Evolutionary conservation across 805 yeast species (phyloP).

Genomic region (Candida sanyiensis): DNA sequence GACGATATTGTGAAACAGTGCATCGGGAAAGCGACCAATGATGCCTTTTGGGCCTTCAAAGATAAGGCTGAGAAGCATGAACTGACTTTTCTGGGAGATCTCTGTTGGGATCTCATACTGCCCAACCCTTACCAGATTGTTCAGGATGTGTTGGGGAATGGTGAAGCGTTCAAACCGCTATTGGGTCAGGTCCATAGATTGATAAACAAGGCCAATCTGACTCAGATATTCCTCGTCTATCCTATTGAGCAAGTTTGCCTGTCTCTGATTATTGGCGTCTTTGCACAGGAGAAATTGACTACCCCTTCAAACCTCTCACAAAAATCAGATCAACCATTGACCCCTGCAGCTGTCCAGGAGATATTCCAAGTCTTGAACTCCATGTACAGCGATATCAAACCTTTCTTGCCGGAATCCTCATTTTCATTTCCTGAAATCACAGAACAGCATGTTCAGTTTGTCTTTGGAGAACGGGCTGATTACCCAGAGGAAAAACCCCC

Average conservation of each 20-base stretch:
- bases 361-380: constrained; percentile 5
- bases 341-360: background rate
- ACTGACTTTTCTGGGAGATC: constrained; percentile 18
- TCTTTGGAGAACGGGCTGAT: background rate
- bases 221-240: constrained; percentile 18
- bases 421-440: background rate
- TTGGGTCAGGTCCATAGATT: background rate
- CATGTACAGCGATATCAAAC: background rate
- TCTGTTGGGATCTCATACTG: constrained; percentile 23
- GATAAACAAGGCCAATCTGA: background rate
- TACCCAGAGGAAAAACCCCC: background rate
- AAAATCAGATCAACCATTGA: background rate
- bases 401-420: background rate
- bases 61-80: constrained; percentile 18
- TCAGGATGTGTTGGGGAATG: too few relatives aligned
- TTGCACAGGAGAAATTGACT: constrained; percentile 2
- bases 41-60: constrained; percentile 13
- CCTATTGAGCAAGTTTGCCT: constrained; percentile 8
- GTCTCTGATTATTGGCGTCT: constrained; percentile 9
- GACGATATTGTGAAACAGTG: constrained; percentile 6
- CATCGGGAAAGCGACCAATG: background rate
- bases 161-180: background rate
- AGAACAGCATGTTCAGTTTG: background rate
- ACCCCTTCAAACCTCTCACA: constrained; percentile 16
- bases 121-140: constrained; percentile 15